Percentiles rank a stretch among this genome's conserved stretches.
Evolutionary conservation across 441 rosid species (phyloP).

Genomic region (Monsonia emarginata): DNA sequence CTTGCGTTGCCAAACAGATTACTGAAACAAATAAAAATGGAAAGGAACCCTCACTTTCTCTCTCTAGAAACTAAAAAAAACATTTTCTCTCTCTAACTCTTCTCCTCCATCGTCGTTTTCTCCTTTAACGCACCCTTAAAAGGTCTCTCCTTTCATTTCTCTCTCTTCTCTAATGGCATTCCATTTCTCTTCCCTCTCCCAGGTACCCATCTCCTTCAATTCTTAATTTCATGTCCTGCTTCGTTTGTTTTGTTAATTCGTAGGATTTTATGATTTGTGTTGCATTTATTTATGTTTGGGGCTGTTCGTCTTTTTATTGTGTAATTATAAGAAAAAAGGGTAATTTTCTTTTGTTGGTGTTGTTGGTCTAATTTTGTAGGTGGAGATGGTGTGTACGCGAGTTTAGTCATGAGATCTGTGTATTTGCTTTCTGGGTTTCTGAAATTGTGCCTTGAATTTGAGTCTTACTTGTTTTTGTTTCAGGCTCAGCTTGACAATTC

Average conservation of each 20-base stretch:
- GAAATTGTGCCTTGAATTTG: background rate
- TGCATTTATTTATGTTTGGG: background rate
- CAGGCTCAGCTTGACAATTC: background rate
- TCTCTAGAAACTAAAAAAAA: background rate
- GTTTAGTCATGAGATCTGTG: background rate
- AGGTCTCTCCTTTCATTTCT: background rate
- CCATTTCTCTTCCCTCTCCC: background rate
- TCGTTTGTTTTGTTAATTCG: background rate
- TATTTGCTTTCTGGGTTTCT: background rate
- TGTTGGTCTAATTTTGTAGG: background rate
- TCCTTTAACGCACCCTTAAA: background rate
- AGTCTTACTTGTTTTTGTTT: background rate
- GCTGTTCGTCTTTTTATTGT: background rate
- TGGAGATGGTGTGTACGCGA: background rate
- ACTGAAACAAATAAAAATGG: background rate
- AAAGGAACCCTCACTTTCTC: background rate
- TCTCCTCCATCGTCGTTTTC: background rate
- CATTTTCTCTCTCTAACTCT: background rate
- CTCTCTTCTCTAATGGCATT: background rate
- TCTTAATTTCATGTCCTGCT: background rate
- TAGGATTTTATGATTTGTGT: background rate
- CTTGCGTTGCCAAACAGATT: conserved; percentile 1
- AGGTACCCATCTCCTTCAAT: background rate
- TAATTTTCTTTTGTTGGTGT: background rate
- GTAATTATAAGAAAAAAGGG: background rate